Percentiles rank a stretch among this genome's conserved stretches.
Evolutionary conservation across 306 rosid species (phyloP).

Genomic region (Cicer yamashitae): DNA sequence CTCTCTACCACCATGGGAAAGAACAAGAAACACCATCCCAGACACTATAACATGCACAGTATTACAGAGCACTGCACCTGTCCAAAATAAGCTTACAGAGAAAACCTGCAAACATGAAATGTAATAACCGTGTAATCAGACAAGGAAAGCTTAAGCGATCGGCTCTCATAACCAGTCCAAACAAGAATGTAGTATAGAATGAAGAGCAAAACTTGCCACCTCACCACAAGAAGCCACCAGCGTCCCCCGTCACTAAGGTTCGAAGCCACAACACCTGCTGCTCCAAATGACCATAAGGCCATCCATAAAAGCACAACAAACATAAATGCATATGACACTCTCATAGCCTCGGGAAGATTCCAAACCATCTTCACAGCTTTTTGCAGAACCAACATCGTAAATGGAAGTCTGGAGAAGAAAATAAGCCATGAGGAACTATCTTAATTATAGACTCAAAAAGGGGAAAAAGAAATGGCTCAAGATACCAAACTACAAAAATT

Average conservation of each 20-base stretch:
- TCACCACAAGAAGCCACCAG: conserved; percentile 99
- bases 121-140: conserved; percentile 44
- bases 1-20: conserved; percentile 83
- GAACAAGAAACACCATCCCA: conserved; percentile 98
- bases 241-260: conserved; percentile 83
- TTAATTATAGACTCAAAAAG: not conserved
- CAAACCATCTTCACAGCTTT: conserved; percentile 96
- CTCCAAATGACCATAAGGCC: conserved; percentile 96
- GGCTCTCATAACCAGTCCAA: conserved; percentile 41
- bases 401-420: conserved; percentile 76
- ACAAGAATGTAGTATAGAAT: conserved; percentile 49
- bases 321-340: conserved; percentile 85
- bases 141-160: conserved; percentile 13
- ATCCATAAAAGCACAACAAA: conserved; percentile 88
- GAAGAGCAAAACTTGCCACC: conserved; percentile 93
- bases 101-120: conserved; percentile 67
- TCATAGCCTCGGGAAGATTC: conserved; percentile 81
- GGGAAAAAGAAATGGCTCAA: conserved; percentile 6
- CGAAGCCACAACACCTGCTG: conserved; percentile 96
- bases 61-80: conserved; percentile 95
- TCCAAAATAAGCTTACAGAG: conserved; percentile 95
- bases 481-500: conserved; percentile 25
- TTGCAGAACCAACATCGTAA: conserved; percentile 89
- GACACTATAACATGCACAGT: conserved; percentile 94
- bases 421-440: conserved; percentile 39